Evolutionary conservation across 2,329 filamentous ascomycete genomes (phyloP).

Genomic region (Penicillium sp.): DNA sequence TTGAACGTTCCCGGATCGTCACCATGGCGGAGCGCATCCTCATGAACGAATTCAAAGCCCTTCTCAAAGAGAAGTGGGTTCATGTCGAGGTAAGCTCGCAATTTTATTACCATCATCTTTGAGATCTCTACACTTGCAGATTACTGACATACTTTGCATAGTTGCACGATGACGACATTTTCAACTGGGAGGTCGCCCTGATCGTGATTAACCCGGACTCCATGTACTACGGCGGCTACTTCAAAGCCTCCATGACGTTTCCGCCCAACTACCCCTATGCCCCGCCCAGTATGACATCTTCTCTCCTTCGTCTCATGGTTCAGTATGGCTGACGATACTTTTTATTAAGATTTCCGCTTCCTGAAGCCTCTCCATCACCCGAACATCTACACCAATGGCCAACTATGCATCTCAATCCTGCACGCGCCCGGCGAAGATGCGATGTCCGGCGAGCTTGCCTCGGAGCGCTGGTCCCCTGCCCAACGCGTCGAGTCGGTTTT

Average conservation of each 20-base stretch:
- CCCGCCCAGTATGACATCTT: slow-evolving; percentile 53
- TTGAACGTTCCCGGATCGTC: not conserved
- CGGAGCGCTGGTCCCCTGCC: slow-evolving; percentile 87
- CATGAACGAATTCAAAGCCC: slow-evolving; percentile 74
- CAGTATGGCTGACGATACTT: not conserved
- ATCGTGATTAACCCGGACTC: slow-evolving; percentile 91
- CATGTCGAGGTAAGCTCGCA: slow-evolving; percentile 60
- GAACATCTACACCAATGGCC: slow-evolving; percentile 85
- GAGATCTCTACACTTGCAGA: not conserved
- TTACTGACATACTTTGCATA: slow-evolving; percentile 30
- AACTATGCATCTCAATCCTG: slow-evolving; percentile 91
- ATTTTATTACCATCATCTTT: not conserved
- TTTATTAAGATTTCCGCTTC: slow-evolving; percentile 64
- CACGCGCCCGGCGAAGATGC: slow-evolving; percentile 85
- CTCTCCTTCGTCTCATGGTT: not conserved
- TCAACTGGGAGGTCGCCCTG: slow-evolving; percentile 77
- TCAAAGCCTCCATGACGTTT: slow-evolving; percentile 82
- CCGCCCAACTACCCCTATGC: slow-evolving; percentile 79
- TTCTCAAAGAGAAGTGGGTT: slow-evolving; percentile 87
- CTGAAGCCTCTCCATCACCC: slow-evolving; percentile 72
- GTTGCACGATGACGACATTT: slow-evolving; percentile 72
- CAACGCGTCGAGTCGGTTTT: slow-evolving; percentile 92
- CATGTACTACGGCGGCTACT: slow-evolving; percentile 84
- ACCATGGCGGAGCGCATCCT: slow-evolving; percentile 65
- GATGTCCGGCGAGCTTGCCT: slow-evolving; percentile 80